Conservation (phyloP, 208 protist species). For the Wallacemonas sp. region DNA sequence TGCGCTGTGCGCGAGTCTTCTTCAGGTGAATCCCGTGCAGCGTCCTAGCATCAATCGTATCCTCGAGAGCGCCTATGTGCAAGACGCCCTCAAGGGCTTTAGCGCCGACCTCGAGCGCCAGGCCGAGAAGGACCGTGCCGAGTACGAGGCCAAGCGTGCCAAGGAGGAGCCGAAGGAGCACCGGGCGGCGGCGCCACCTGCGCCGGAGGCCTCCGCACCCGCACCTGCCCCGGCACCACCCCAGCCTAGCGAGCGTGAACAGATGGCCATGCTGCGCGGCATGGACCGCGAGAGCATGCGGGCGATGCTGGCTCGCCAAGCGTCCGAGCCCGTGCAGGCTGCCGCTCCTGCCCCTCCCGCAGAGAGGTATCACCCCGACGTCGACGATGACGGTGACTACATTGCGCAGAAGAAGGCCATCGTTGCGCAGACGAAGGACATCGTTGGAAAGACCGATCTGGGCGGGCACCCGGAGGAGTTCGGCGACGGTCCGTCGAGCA, state of each 20-base stretch:
- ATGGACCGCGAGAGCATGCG: slow-evolving; percentile 86
- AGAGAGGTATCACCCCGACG: slow-evolving; percentile 45
- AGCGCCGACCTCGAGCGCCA: slow-evolving; percentile 83
- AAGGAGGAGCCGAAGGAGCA: slow-evolving; percentile 16
- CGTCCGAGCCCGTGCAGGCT: slow-evolving; percentile 20
- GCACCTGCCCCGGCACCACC: slow-evolving; percentile 24
- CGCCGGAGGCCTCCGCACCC: slow-evolving; percentile 9
- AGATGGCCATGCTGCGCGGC: slow-evolving; percentile 87
- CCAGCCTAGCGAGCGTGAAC: slow-evolving; percentile 77
- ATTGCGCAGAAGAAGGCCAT: slow-evolving; percentile 85
- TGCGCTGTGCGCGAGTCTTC: slow-evolving; percentile 68
- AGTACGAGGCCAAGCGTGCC: slow-evolving; percentile 65
- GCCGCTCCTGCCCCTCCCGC: slow-evolving; percentile 5
- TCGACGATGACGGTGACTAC: slow-evolving; percentile 81
- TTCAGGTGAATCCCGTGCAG: slow-evolving; percentile 80
- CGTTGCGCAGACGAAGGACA: slow-evolving; percentile 66
- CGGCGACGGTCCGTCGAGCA: slow-evolving; percentile 58
- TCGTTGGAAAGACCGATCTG: slow-evolving; percentile 73
- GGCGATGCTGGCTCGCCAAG: slow-evolving; percentile 77
- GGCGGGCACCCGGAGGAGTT: slow-evolving; percentile 87
- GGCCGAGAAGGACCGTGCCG: slow-evolving; percentile 76
- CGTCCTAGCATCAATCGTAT: slow-evolving; percentile 90
- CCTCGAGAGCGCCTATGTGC: slow-evolving; percentile 82
- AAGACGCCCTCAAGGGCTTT: slow-evolving; percentile 74
- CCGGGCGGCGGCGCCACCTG: not conserved